phyloP scores from a whole-genome alignment of 129 eudicot genomes.

The Dittrichia graveolens region DNA sequence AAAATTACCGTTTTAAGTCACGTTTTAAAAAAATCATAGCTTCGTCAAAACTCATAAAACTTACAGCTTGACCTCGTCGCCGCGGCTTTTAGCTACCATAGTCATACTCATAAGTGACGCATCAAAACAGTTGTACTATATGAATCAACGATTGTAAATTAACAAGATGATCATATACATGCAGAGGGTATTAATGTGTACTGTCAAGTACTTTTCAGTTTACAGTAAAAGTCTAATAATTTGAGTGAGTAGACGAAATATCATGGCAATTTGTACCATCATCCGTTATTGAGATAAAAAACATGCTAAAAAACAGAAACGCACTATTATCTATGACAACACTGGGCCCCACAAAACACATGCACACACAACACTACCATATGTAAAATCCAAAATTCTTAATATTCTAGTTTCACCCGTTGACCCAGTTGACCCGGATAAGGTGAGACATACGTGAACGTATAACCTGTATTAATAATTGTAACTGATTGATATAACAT shows the following conservation, averaged over 20 bases:
- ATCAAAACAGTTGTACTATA: not conserved
- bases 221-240: too few relatives aligned
- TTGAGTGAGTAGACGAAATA: not conserved
- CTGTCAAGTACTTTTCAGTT: not conserved
- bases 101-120: not conserved
- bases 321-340: slow-evolving; percentile 21
- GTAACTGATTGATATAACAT: too few relatives aligned
- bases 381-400: too few relatives aligned
- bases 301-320: slow-evolving; percentile 15
- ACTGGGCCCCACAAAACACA: slow-evolving; percentile 13
- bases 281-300: slow-evolving; percentile 11
- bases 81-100: too few relatives aligned
- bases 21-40: too few relatives aligned
- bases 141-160: not conserved
- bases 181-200: not conserved
- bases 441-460: too few relatives aligned
- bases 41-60: too few relatives aligned
- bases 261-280: not conserved
- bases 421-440: too few relatives aligned
- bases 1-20: too few relatives aligned
- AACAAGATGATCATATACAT: not conserved
- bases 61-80: too few relatives aligned
- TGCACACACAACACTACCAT: not conserved
- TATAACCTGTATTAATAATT: too few relatives aligned
- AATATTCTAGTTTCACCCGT: too few relatives aligned